phyloP scores from a whole-genome alignment of 768 basidiomycete genomes.

The Clitopilus passeckerianus region DNA sequence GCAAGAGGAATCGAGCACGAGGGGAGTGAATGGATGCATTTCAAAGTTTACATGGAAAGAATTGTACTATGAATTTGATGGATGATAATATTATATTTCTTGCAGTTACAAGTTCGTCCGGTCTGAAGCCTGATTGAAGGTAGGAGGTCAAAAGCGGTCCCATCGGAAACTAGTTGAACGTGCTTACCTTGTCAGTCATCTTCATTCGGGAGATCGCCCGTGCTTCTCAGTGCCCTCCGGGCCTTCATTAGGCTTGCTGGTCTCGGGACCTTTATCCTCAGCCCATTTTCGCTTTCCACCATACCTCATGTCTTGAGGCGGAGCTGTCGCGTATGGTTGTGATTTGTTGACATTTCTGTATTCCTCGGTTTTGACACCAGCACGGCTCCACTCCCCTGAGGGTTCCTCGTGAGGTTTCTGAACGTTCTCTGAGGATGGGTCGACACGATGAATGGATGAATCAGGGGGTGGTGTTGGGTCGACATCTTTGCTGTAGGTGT shows the following conservation, averaged over 20 bases:
- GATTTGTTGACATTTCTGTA: conserved; percentile 25
- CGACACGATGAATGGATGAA: conserved; percentile 39
- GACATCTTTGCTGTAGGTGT: conserved; percentile 43
- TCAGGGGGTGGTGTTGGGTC: conserved; percentile 38
- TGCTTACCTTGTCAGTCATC: not conserved
- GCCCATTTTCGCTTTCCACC: conserved; percentile 19
- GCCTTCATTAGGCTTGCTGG: conserved; percentile 25
- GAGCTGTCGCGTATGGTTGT: conserved; percentile 21
- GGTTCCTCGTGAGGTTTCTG: conserved; percentile 48
- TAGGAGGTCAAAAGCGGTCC: too few relatives aligned
- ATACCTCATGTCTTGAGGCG: conserved; percentile 23
- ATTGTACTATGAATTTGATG: too few relatives aligned
- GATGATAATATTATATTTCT: too few relatives aligned
- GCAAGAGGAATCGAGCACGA: too few relatives aligned
- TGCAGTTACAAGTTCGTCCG: too few relatives aligned
- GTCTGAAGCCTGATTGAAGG: too few relatives aligned
- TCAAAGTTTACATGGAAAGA: too few relatives aligned
- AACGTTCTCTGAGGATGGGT: conserved; percentile 34
- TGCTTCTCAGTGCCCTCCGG: conserved; percentile 30
- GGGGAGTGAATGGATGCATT: too few relatives aligned
- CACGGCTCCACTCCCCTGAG: conserved; percentile 39
- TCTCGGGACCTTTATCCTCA: conserved; percentile 28
- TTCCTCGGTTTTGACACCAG: conserved; percentile 30
- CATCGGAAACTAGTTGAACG: too few relatives aligned
- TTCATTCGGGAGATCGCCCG: conserved; percentile 26